A percentile compares a stretch with the other conserved stretches of the same genome.
These are phyloP conservation scores for Dactylonectria macrodidyma DNA, from an alignment of 2,329 filamentous ascomycete genomes.

Conservation along the genomic window DNA sequence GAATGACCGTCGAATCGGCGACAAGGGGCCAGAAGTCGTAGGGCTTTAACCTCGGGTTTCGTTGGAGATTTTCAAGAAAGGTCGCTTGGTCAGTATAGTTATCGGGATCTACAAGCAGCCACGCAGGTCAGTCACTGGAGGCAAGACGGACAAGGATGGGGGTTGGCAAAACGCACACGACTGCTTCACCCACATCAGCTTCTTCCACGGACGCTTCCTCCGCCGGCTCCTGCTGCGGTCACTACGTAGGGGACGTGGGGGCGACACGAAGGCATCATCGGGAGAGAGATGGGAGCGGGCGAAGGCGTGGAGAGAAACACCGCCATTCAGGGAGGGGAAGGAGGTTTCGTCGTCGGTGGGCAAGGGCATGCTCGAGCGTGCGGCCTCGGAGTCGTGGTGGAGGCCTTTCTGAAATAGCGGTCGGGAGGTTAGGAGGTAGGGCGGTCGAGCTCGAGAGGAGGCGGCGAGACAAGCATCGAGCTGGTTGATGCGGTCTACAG, in stretches of 20 bases:
- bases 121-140: constrained; percentile 23
- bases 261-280: constrained; percentile 85
- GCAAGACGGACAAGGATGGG: neutral
- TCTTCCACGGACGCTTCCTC: constrained; percentile 88
- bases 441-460: constrained; percentile 14
- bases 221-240: constrained; percentile 76
- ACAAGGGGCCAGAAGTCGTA: constrained; percentile 99
- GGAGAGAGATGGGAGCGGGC: constrained; percentile 82
- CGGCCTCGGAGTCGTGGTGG: constrained; percentile 12
- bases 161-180: constrained; percentile 62
- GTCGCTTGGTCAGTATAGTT: constrained; percentile 98
- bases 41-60: constrained; percentile 91
- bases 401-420: neutral
- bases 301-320: constrained; percentile 50
- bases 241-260: constrained; percentile 68
- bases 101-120: constrained; percentile 80
- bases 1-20: constrained; percentile 94
- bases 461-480: constrained; percentile 19
- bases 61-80: constrained; percentile 94
- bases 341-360: constrained; percentile 57
- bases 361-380: constrained; percentile 51
- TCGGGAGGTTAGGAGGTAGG: constrained; percentile 5
- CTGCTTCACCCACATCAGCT: constrained; percentile 98
- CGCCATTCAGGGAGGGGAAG: constrained; percentile 52
- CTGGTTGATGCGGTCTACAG: constrained; percentile 11